Base-by-base conservation (phyloP, 2,329 filamentous ascomycete genomes). In the Elsinoe perseae region DNA sequence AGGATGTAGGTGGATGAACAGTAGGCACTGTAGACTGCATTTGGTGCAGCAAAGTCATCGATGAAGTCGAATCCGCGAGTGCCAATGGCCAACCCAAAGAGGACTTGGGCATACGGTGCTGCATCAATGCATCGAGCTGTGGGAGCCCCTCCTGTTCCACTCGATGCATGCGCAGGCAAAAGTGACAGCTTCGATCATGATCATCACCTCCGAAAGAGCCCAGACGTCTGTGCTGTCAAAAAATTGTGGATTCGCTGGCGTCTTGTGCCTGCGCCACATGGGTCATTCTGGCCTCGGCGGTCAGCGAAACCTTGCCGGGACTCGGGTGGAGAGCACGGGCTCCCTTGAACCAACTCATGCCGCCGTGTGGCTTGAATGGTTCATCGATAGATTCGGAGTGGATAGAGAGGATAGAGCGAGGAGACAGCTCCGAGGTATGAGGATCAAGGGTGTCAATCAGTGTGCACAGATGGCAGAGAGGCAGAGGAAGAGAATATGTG, bases 241-340 rank as follows among this genome's bases (percentile, higher is more conserved):
- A 43, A 36, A 36, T 12, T 12, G 48, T 52, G 48, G 48, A 52
- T 20, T 46, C 43, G 43, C n/a, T 28, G 8, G 28, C 25, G 28
- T 36, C 21, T 23, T 43, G 40, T 43, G 48, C 48, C 48, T 52
- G 48, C 48, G 48, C 28, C 48, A 52, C 48, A 52, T 34, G 30
- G 48, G 30, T 52, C 48, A 36, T 36, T 52, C 48, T 52, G 48
- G 48, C 48, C 48, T 52, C 28, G 48, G 27, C 48, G 23, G 16
- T 3, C 12, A 10, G 27, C n/a, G 23, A 27, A n/a, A 3, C 32
- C 32, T 36, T 36, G n/a, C n/a, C n/a, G n/a, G n/a, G n/a, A n/a
- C n/a, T n/a, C n/a, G 32, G 32, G 12, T 36, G 32, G 32, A 30
- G 44, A 34, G 48, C 48, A 30, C 44, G 44, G 44, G 12, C 40